These are phyloP conservation scores for Suzukiozyma palmioleophila DNA, from an alignment of 1,139 yeast species.

Conservation along the genomic window DNA sequence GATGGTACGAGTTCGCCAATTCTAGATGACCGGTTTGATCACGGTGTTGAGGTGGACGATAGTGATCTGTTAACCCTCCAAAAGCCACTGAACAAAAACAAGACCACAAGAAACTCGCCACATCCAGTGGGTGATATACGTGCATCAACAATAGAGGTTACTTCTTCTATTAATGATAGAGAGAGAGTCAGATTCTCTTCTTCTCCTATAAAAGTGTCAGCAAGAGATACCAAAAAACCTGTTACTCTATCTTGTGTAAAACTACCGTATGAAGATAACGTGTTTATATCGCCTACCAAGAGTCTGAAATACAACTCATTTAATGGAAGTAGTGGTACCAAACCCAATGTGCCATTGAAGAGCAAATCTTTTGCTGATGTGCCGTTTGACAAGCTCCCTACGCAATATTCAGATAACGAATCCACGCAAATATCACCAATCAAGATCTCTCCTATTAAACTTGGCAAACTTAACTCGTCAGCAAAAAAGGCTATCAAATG, in stretches of 20 bases:
- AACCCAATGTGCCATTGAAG: neutral
- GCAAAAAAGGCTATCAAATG: neutral
- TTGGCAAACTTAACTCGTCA: neutral
- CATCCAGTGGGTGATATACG: too few relatives aligned
- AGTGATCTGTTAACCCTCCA: too few relatives aligned
- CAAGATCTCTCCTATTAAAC: conserved; percentile 1
- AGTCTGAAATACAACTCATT: conserved; percentile 2
- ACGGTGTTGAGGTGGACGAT: too few relatives aligned
- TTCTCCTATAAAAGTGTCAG: too few relatives aligned
- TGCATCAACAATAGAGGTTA: too few relatives aligned
- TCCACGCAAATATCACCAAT: conserved; percentile 9
- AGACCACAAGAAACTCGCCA: too few relatives aligned
- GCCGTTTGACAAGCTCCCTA: conserved; percentile 10
- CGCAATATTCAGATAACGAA: conserved; percentile 14
- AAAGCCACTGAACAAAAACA: too few relatives aligned
- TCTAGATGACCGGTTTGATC: conserved; percentile 1
- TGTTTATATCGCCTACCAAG: neutral
- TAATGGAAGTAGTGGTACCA: neutral
- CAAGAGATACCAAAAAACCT: too few relatives aligned
- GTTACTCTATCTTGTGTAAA: neutral
- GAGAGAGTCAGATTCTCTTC: too few relatives aligned
- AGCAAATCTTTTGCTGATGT: conserved; percentile 7
- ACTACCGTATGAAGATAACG: neutral
- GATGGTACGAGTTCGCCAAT: neutral
- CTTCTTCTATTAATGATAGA: too few relatives aligned